Percentiles rank a stretch among this genome's conserved stretches.
These are phyloP conservation scores for Solanum chaucha DNA, from an alignment of 257 asterid genomes.

Conservation along the genomic window DNA sequence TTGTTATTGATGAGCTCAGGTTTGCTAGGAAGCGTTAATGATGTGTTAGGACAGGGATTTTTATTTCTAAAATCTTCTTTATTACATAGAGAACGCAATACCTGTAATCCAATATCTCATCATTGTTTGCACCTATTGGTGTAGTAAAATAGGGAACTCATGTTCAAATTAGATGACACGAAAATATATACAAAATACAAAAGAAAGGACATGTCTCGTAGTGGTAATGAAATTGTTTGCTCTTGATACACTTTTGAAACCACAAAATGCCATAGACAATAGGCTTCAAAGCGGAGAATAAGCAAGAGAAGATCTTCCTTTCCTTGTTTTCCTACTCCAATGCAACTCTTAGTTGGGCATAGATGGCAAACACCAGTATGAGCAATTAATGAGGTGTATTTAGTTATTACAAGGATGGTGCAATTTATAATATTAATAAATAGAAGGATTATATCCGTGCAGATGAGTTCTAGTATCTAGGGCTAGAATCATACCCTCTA, in stretches of 20 bases:
- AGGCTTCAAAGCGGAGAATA: neutral
- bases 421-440: neutral
- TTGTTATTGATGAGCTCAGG: neutral
- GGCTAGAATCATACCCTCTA: neutral
- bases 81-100: neutral
- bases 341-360: neutral
- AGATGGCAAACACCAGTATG: neutral
- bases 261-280: neutral
- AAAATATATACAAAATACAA: neutral
- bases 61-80: neutral
- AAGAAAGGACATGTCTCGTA: neutral
- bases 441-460: neutral
- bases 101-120: neutral
- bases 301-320: neutral
- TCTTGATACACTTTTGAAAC: neutral
- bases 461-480: neutral
- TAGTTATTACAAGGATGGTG: neutral
- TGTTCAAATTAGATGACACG: neutral
- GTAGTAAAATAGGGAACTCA: neutral
- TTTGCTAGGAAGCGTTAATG: neutral
- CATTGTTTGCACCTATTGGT: neutral
- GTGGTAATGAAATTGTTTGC: neutral
- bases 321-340: neutral
- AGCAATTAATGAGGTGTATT: neutral
- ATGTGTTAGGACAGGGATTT: neutral